Conservation (phyloP, 1,284 basidiomycete species). For the Microbotryum scabiosae region DNA sequence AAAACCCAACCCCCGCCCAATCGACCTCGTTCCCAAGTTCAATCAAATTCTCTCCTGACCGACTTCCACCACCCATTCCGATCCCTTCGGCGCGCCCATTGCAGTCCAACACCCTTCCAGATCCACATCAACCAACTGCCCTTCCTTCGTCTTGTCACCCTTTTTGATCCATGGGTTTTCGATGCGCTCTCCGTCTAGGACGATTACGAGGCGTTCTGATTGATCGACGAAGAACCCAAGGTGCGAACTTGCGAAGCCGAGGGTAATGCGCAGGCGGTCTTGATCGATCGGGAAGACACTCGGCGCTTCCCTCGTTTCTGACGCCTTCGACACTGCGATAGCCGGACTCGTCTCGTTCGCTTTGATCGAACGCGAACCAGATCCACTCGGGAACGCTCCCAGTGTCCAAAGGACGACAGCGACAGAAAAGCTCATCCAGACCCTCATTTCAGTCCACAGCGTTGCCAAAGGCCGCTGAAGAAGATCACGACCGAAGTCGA, state of each 20-base stretch:
- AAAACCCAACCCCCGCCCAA: too few species aligned
- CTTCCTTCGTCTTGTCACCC: too few species aligned
- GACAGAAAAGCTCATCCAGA: constrained; percentile 7
- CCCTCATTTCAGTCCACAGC: constrained; percentile 5
- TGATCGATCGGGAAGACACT: neutral
- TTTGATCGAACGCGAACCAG: neutral
- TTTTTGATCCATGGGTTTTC: too few species aligned
- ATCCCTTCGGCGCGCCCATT: too few species aligned
- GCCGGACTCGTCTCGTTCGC: too few species aligned
- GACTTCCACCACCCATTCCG: too few species aligned
- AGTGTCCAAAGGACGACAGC: constrained; percentile 18
- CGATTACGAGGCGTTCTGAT: too few species aligned
- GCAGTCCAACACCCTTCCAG: too few species aligned
- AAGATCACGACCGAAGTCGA: constrained; percentile 1
- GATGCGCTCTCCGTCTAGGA: too few species aligned
- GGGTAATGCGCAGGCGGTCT: constrained; percentile 1
- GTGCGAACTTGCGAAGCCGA: constrained; percentile 7
- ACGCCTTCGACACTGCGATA: neutral
- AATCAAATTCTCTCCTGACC: too few species aligned
- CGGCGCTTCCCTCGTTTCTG: neutral
- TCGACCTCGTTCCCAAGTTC: too few species aligned
- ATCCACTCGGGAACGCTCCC: neutral
- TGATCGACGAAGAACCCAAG: constrained; percentile 11
- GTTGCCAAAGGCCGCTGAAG: constrained; percentile 10
- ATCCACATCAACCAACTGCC: too few species aligned